Evolutionary conservation across 768 basidiomycete species (phyloP).

Genomic region (Crucibulum laeve): DNA sequence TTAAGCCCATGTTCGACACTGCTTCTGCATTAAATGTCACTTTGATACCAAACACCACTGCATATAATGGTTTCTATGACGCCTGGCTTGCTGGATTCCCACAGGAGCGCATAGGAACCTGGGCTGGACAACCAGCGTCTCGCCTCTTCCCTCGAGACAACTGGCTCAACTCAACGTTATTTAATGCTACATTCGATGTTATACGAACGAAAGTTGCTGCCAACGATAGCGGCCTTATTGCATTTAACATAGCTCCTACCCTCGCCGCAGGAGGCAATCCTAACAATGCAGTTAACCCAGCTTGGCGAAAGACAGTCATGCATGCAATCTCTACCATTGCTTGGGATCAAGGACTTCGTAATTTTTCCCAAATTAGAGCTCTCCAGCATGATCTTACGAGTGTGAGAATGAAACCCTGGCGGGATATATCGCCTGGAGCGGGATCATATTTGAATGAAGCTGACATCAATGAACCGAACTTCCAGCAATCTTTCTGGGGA

Average conservation of each 20-base stretch:
- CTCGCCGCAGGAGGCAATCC: background rate
- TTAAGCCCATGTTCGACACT: background rate
- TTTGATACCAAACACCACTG: background rate
- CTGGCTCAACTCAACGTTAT: background rate
- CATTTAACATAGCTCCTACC: background rate
- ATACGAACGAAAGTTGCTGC: background rate
- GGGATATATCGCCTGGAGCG: slow-evolving; percentile 18
- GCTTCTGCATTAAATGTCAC: background rate
- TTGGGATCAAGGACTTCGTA: slow-evolving; percentile 9
- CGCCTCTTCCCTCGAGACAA: background rate
- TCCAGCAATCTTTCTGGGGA: slow-evolving; percentile 22
- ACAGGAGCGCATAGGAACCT: background rate
- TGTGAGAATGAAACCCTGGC: slow-evolving; percentile 14
- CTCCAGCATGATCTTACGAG: slow-evolving; percentile 12
- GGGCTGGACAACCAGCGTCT: background rate
- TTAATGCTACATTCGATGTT: background rate
- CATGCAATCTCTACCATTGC: slow-evolving; percentile 1
- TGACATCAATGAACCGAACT: slow-evolving; percentile 21
- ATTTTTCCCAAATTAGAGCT: slow-evolving; percentile 3
- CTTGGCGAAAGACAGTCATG: background rate
- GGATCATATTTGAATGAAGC: slow-evolving; percentile 26
- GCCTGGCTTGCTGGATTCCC: background rate
- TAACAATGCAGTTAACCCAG: background rate
- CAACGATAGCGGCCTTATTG: background rate
- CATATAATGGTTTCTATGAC: background rate